phyloP scores from a whole-genome alignment of 805 yeast species.

The Sungouiozyma intestinalis region DNA sequence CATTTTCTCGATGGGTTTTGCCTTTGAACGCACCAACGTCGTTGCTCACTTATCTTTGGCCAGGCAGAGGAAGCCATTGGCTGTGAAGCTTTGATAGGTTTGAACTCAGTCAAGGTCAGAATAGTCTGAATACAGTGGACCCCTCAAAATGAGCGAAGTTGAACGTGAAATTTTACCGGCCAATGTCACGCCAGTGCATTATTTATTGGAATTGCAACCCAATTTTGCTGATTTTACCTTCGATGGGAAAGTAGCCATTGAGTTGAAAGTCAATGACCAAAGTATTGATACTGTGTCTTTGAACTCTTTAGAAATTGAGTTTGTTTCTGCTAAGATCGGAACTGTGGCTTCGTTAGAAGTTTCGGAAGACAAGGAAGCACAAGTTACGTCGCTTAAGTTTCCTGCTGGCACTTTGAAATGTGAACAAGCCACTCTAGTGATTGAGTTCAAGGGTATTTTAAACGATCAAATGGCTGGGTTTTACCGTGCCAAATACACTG shows the following conservation, averaged over 20 bases:
- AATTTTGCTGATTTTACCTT: constrained; percentile 46
- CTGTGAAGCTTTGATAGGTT: too few species aligned
- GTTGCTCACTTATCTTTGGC: too few species aligned
- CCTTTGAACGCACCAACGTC: too few species aligned
- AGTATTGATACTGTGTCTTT: constrained; percentile 38
- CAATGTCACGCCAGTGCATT: constrained; percentile 61
- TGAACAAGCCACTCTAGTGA: constrained; percentile 34
- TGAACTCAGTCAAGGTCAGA: too few species aligned
- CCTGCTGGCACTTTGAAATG: constrained; percentile 28
- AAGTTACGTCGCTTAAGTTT: constrained; percentile 54
- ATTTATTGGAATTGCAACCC: constrained; percentile 58
- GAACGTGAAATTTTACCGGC: constrained; percentile 43
- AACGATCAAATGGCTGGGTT: constrained; percentile 65
- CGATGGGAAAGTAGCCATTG: constrained; percentile 44
- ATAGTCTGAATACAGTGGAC: too few species aligned
- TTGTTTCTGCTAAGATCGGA: constrained; percentile 37
- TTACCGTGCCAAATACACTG: constrained; percentile 52
- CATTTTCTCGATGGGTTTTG: too few species aligned
- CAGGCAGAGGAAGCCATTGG: too few species aligned
- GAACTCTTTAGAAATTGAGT: constrained; percentile 58
- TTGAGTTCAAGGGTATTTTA: constrained; percentile 51
- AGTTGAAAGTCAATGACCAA: constrained; percentile 40
- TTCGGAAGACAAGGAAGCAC: constrained; percentile 38
- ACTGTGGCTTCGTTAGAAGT: constrained; percentile 34
- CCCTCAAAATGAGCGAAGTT: constrained; percentile 2